These are phyloP conservation scores for Acrocalymma vagum DNA, from an alignment of 2,329 filamentous ascomycete genomes.

Conservation along the genomic window DNA sequence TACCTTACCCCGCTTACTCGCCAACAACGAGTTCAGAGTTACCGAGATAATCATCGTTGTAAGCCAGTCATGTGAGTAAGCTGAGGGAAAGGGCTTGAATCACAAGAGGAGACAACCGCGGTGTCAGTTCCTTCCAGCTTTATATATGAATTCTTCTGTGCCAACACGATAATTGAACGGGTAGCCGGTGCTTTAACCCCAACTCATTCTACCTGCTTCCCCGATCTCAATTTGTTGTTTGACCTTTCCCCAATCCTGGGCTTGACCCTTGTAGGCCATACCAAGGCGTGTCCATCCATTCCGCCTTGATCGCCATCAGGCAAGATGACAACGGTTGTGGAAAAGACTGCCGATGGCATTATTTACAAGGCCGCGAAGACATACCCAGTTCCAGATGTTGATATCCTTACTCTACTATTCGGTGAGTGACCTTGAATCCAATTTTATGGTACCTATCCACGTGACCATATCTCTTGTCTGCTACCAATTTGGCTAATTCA, in stretches of 20 bases:
- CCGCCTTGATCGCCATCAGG: background rate
- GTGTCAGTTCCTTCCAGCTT: background rate
- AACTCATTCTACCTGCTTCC: too few relatives aligned
- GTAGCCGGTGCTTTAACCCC: too few relatives aligned
- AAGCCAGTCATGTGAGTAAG: slow-evolving; percentile 9
- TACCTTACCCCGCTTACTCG: slow-evolving; percentile 33
- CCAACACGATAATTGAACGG: slow-evolving; percentile 3
- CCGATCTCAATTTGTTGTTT: too few relatives aligned
- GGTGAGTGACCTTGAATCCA: slow-evolving; percentile 31
- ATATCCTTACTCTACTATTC: slow-evolving; percentile 53
- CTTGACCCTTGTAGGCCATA: too few relatives aligned
- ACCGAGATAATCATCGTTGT: slow-evolving; percentile 20
- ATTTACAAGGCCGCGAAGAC: slow-evolving; percentile 41
- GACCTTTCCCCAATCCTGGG: too few relatives aligned
- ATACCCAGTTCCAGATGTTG: slow-evolving; percentile 47
- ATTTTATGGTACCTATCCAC: too few relatives aligned
- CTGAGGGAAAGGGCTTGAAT: slow-evolving; percentile 16
- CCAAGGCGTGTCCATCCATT: too few relatives aligned
- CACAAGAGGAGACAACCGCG: slow-evolving; percentile 10
- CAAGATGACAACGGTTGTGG: slow-evolving; percentile 43
- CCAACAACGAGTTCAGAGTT: slow-evolving; percentile 23
- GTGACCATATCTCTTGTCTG: too few relatives aligned
- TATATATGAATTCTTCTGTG: background rate
- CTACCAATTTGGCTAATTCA: background rate
- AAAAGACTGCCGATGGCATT: slow-evolving; percentile 37